Percentiles rank a stretch among this genome's conserved stretches.
Evolutionary conservation across 2,329 filamentous ascomycete genomes (phyloP).

Genomic region (Cladosporium sp.): DNA sequence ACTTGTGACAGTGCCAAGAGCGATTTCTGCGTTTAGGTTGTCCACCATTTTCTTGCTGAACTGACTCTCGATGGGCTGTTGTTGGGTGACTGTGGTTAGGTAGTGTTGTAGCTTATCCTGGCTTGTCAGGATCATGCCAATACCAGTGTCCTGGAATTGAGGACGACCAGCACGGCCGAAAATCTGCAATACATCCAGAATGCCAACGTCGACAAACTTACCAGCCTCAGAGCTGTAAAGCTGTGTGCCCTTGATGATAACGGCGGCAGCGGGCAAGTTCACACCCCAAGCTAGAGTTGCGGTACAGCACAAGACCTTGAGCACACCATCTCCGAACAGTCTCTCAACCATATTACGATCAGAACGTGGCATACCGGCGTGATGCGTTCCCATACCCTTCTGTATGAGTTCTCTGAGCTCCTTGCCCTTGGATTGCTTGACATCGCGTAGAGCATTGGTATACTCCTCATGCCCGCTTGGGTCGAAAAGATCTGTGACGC

Average conservation of each 20-base stretch:
- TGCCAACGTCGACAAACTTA: constrained; percentile 93
- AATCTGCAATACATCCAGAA: constrained; percentile 94
- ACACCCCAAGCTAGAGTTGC: constrained; percentile 98
- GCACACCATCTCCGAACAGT: constrained; percentile 83
- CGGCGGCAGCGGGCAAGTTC: constrained; percentile 91
- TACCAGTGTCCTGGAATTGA: constrained; percentile 95
- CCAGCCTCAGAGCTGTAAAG: constrained; percentile 95
- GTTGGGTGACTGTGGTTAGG: constrained; percentile 85
- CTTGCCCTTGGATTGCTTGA: constrained; percentile 77
- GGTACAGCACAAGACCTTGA: constrained; percentile 96
- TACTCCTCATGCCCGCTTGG: constrained; percentile 73
- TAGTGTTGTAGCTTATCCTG: constrained; percentile 93
- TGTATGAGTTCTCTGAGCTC: constrained; percentile 85
- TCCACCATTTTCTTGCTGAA: constrained; percentile 93
- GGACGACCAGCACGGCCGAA: constrained; percentile 97
- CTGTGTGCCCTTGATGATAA: constrained; percentile 97
- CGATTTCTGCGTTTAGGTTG: constrained; percentile 93
- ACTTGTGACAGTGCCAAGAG: constrained; percentile 89
- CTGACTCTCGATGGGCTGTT: constrained; percentile 94
- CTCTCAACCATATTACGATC: constrained; percentile 95
- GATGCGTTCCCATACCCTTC: constrained; percentile 91
- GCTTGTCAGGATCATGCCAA: constrained; percentile 96
- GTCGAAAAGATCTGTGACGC: constrained; percentile 77
- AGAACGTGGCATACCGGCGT: constrained; percentile 91
- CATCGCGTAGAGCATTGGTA: constrained; percentile 72